Evolutionary conservation across 2,329 filamentous ascomycete genomes (phyloP).

Genomic region (Davidsoniella australis): DNA sequence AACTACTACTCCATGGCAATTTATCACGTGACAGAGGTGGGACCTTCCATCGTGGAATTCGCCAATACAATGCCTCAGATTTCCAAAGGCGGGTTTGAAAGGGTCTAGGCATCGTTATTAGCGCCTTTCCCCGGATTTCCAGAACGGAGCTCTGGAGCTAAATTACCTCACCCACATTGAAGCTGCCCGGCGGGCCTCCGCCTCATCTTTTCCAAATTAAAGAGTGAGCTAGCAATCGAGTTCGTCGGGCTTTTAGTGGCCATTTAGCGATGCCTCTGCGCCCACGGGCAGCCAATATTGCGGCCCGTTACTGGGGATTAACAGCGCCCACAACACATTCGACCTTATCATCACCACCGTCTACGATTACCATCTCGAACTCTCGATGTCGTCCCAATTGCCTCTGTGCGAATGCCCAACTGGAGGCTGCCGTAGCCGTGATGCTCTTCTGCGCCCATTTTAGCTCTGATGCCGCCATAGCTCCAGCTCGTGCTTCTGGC

Average conservation of each 20-base stretch:
- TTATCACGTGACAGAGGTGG: neutral
- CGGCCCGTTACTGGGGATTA: constrained; percentile 1
- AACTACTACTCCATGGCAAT: too few relatives aligned
- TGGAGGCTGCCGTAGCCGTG: neutral
- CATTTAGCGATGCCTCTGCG: constrained; percentile 5
- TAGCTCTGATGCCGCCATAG: neutral
- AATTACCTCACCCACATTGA: neutral
- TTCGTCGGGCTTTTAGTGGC: too few relatives aligned
- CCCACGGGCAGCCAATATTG: too few relatives aligned
- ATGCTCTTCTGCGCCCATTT: neutral
- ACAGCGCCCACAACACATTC: neutral
- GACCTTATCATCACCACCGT: too few relatives aligned
- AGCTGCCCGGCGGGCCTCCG: too few relatives aligned
- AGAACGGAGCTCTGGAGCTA: neutral
- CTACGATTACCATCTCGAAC: too few relatives aligned
- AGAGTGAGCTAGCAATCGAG: too few relatives aligned
- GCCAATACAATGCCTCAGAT: neutral
- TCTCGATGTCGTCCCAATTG: too few relatives aligned
- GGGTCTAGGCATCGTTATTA: too few relatives aligned
- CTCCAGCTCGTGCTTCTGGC: neutral
- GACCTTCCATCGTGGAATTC: neutral
- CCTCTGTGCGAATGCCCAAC: neutral
- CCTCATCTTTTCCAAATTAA: too few relatives aligned
- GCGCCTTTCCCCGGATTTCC: neutral
- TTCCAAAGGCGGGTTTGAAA: too few relatives aligned